Evolutionary conservation across 192 early-diverging fungal genomes (phyloP), one percentile per base, ranked within the genome.

Genomic region (Phlyctochytrium planicorne): DNA sequence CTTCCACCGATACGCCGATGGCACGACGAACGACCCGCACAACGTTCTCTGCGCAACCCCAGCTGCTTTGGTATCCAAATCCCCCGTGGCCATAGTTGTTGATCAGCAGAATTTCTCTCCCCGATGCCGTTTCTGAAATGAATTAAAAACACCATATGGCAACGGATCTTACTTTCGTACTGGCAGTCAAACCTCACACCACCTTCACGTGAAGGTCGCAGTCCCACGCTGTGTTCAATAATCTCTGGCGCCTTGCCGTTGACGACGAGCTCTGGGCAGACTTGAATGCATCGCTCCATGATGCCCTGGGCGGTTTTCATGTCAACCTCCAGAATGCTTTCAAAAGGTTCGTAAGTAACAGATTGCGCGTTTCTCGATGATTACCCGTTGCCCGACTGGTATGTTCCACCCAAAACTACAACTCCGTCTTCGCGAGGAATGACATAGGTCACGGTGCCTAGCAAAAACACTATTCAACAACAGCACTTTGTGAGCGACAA

Each of bases 391-490:
- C 67, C 40, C 16, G 66, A 65, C 40, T 84, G 75, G 68, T 84
- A 82, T 1, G 91, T 91, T 4, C 91, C 90, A 29, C 92, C 93
- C 0, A 94, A 66, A 36, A 93, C 76, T 32, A 93, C 91, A 35
- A 83, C 82, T 12, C 90, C 91, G 67, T 91, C 84, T 16, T 82
- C 80, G 16, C 92, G 81, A 2, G 92, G 94, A 61, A 95, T 95
- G n/a, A 94, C 83, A 74, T 95, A 95, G 37, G 87, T 84, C 47
- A 85, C 73, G 59, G 75, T 73, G 30, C 63, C 53, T 67, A 34
- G 35, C 27, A 32, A n/a, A n/a, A 17, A 10, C 35, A 50, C 10
- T 50, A 50, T 50, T 50, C 40, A 50, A n/a, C 10, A 50, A n/a
- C 40, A n/a, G 40, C 40, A 10, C 10, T n/a, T 14, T 14, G 55